Evolutionary conservation across 2,329 filamentous ascomycete genomes (phyloP).

Genomic region (Bipolaris victoriae): DNA sequence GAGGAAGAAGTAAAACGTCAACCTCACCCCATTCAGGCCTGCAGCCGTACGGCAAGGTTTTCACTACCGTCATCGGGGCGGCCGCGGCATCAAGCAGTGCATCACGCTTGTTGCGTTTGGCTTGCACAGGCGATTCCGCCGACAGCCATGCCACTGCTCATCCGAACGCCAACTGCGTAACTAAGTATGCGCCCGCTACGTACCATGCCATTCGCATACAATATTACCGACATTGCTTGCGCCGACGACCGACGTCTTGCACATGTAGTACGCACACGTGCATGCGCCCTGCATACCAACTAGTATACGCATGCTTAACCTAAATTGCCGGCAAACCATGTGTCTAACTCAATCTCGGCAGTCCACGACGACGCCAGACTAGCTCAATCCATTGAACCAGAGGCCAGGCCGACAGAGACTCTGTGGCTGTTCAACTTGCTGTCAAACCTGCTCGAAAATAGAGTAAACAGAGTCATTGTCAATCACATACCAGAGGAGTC

Average conservation of each 20-base stretch:
- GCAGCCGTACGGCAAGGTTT: background rate
- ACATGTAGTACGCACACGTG: background rate
- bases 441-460: background rate
- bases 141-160: background rate
- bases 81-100: slow-evolving; percentile 10
- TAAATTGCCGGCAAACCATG: slow-evolving; percentile 14
- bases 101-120: slow-evolving; percentile 9
- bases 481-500: background rate
- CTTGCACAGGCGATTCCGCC: slow-evolving; percentile 10
- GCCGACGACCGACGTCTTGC: too few relatives aligned
- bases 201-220: background rate
- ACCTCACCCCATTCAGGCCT: background rate
- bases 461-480: background rate
- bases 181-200: background rate
- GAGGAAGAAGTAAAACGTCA: background rate
- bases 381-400: background rate
- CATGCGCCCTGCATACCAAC: background rate
- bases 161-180: slow-evolving; percentile 3
- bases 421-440: background rate
- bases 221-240: background rate
- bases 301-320: slow-evolving; percentile 1
- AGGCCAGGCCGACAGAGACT: background rate
- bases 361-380: background rate
- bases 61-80: slow-evolving; percentile 2
- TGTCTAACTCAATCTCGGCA: slow-evolving; percentile 9